Base-by-base conservation (phyloP, 768 basidiomycete species). In the Rhizopogon sp. region DNA sequence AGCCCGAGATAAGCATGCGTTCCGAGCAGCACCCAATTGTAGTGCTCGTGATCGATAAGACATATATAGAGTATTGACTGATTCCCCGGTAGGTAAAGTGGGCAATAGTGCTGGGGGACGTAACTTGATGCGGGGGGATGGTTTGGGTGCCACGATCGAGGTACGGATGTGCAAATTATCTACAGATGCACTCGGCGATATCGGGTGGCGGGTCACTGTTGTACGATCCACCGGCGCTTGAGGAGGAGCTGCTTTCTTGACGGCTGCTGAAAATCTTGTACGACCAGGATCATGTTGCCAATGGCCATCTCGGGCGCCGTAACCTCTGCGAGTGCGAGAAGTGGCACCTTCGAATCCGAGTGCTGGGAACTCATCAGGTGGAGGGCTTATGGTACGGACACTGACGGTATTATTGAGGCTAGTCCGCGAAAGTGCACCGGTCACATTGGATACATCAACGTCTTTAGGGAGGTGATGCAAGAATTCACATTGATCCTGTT, bases 401-500 rank as follows among this genome's bases (percentile, higher is more conserved):
- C 74, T 76, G n/a, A 44, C 22, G 29, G 20, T 61, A 16, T 76
- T 74, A 29, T 80, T 79, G 6, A 91, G 69, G 58, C 81, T 83
- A 8, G 83, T 79, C n/a, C 83, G 80, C 6, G 82, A 75, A 72
- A 93, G 81, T 25, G 84, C 85, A 39, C 79, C 76, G 57, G 82
- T 84, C 53, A 93, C 75, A 55, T 81, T 78, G 42, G 83, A 69
- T 39, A 93, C 79, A 65, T 97, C 93, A 40, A 89, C 85, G 59
- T 93, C 88, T 61, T 89, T 85, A 6, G 92, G 93, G 5, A 95
- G 75, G 67, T 91, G 90, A 66, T 97, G 95, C 66, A 97, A 72
- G 72, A 98, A 98, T 72, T 98, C 97, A 82, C 95, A 98, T 60
- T 81, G 83, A 55, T 96, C 94, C 53, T 94, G 90, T 70, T 99